Evolutionary conservation across 345 rosid species (phyloP), one percentile per base, ranked within the genome.

Genomic region (Sisymbrium irio): DNA sequence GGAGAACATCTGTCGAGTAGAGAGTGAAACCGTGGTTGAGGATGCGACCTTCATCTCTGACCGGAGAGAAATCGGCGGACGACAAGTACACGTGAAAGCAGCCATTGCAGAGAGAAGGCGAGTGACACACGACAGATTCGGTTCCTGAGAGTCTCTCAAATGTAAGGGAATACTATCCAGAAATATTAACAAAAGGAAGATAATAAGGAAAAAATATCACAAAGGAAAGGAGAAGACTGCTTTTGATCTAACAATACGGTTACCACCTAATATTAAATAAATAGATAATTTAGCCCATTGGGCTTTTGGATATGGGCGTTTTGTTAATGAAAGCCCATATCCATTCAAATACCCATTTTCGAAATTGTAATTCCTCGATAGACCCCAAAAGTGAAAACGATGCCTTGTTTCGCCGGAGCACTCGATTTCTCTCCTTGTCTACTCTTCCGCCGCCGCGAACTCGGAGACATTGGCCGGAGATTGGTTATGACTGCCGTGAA

Each of bases 51-150:
- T 62, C 49, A 65, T 55, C 33, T 76, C 71, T 70, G 79, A 61
- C 25, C 68, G 77, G 81, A 77, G 72, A 28, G 79, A 62, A 57
- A 69, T 67, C 60, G 79, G 73, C 2, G 69, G 25, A 54, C 39
- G 70, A n/a, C 81, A 69, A 17, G 81, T 62, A 37, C 77, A 69
- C 12, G 85, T 25, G 55, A 78, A 50, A 18, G 80, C 51, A 39
- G 86, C 82, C 85, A 85, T 85, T 60, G 78, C 25, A 46, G 33
- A 55, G 25, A 70, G 72, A 70, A 18, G 36, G 55, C 49, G 27
- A 69, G 40, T 7, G 12, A 15, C 39, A 56, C 61, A 40, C 65
- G 10, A 66, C 14, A 44, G 62, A 58, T 56, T 65, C 50, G 58
- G 33, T 72, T 72, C 46, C 53, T 63, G 50, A 64, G 62, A 6